Conservation (phyloP, 2,329 filamentous ascomycete genomes). For the Chaetomiaceae sp. region DNA sequence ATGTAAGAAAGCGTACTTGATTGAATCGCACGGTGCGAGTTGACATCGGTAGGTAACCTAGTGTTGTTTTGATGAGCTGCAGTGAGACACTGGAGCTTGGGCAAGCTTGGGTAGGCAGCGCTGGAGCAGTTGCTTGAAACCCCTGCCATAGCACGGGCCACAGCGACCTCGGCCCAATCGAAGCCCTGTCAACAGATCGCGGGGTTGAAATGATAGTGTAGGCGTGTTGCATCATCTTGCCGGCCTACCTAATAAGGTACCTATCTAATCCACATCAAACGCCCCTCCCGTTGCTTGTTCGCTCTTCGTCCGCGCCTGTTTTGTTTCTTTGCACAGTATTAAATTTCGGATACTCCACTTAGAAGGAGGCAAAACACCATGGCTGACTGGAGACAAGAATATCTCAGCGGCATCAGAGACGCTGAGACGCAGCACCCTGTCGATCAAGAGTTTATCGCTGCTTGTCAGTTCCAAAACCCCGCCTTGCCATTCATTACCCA, state of each 20-base stretch:
- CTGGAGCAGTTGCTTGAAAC: too few species aligned
- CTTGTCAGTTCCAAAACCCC: conserved; percentile 54
- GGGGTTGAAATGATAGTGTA: conserved; percentile 10
- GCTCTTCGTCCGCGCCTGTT: background rate
- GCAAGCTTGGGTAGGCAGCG: conserved; percentile 1
- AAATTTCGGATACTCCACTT: too few species aligned
- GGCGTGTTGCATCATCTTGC: conserved; percentile 10
- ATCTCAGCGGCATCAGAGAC: conserved; percentile 68
- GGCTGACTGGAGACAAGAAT: conserved; percentile 77
- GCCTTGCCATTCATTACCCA: background rate
- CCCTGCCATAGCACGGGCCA: background rate
- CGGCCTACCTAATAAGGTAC: too few species aligned
- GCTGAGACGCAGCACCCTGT: conserved; percentile 63
- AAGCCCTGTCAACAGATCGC: conserved; percentile 8
- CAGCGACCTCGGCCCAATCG: background rate
- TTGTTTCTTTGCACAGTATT: too few species aligned
- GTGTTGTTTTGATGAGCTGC: conserved; percentile 10
- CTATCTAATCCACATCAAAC: too few species aligned
- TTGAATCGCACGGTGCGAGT: too few species aligned
- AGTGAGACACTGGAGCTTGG: conserved; percentile 5
- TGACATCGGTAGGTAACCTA: too few species aligned
- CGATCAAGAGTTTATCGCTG: conserved; percentile 66
- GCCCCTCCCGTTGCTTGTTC: background rate
- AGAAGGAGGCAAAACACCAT: conserved; percentile 31
- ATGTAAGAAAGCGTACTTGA: too few species aligned